Evolutionary conservation across 1,284 basidiomycete species (phyloP).

Genomic region (Malassezia sympodialis): DNA sequence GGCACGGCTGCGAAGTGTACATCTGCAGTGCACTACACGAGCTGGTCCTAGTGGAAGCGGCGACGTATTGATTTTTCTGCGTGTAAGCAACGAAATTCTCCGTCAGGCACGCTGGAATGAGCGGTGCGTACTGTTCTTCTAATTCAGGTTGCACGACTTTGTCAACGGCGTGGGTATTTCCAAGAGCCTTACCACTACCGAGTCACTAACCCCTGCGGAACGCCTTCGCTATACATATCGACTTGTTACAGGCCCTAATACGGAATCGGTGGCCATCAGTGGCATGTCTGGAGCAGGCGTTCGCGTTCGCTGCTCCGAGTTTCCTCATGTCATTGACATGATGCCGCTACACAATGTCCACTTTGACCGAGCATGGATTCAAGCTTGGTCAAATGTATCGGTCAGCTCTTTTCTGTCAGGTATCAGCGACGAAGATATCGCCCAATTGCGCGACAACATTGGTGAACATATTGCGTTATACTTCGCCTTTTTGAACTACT

Average conservation of each 20-base stretch:
- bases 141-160: slow-evolving; percentile 22
- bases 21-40: slow-evolving; percentile 32
- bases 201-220: slow-evolving; percentile 20
- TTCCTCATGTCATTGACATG: slow-evolving; percentile 41
- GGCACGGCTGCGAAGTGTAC: slow-evolving; percentile 20
- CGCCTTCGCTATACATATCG: slow-evolving; percentile 31
- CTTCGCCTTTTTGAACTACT: slow-evolving; percentile 44
- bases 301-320: slow-evolving; percentile 18
- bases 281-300: slow-evolving; percentile 26
- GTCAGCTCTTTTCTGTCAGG: slow-evolving; percentile 23
- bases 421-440: slow-evolving; percentile 32
- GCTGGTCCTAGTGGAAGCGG: slow-evolving; percentile 21
- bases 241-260: slow-evolving; percentile 23
- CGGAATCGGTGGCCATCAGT: too few relatives aligned
- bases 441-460: slow-evolving; percentile 39
- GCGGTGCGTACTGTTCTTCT: slow-evolving; percentile 9
- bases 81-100: slow-evolving; percentile 18
- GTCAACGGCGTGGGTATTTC: slow-evolving; percentile 32
- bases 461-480: slow-evolving; percentile 47
- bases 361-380: slow-evolving; percentile 40
- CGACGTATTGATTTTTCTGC: slow-evolving; percentile 37
- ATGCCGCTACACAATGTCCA: slow-evolving; percentile 36
- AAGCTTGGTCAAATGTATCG: slow-evolving; percentile 29
- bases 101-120: slow-evolving; percentile 19
- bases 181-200: neutral